Percentiles rank a stretch among this genome's conserved stretches.
phyloP scores from a whole-genome alignment of 2,329 filamentous ascomycete species.

The Claviceps arundinis region DNA sequence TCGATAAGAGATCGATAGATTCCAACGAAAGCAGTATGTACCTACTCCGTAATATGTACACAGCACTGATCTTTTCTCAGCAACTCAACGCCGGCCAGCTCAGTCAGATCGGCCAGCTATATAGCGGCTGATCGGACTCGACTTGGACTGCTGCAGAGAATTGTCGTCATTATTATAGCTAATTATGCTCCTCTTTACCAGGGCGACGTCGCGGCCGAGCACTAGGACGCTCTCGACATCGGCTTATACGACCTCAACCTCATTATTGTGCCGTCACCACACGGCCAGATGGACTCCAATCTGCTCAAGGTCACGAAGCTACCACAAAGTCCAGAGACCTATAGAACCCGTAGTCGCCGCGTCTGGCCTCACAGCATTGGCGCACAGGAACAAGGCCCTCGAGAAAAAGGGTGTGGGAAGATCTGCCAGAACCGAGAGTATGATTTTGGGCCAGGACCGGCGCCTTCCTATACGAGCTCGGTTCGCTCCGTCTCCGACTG shows the following conservation, averaged over 20 bases:
- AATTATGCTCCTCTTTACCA: not conserved
- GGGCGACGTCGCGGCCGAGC: not conserved
- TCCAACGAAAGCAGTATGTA: no score
- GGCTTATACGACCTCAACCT: not conserved
- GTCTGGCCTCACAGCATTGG: conserved; percentile 9
- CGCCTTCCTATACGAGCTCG: conserved; percentile 46
- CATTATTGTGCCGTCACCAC: not conserved
- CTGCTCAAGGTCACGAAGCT: not conserved
- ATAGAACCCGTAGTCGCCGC: no score
- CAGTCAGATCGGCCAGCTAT: no score
- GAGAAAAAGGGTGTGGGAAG: conserved; percentile 9
- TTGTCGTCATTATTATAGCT: no score
- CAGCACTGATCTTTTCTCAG: no score
- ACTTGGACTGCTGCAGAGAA: no score
- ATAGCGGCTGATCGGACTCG: no score
- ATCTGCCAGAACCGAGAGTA: conserved; percentile 8
- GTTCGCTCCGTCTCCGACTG: conserved; percentile 92
- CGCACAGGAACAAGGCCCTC: conserved; percentile 10
- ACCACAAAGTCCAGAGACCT: not conserved
- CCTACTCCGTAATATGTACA: no score
- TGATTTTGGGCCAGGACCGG: conserved; percentile 30
- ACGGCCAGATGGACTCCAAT: not conserved
- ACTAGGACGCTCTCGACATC: not conserved
- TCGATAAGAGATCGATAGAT: no score
- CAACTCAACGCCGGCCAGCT: no score